These are phyloP conservation scores for Blastobotrys ciferrii DNA, from an alignment of 1,139 yeast species.

Conservation along the genomic window DNA sequence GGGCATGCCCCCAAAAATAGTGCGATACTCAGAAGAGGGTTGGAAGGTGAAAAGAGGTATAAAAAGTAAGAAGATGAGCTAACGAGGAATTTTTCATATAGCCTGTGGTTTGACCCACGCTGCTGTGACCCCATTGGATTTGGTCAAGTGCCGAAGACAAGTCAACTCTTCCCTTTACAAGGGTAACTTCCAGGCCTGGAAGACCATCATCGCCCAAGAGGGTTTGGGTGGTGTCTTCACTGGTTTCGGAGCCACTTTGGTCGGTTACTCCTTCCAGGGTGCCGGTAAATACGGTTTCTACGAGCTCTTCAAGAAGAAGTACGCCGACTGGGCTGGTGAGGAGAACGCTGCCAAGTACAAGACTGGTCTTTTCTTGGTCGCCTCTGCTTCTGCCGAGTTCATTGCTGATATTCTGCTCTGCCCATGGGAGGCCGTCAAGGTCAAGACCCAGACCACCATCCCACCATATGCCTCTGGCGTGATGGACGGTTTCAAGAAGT, in stretches of 20 bases:
- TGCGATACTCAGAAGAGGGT: too few species aligned
- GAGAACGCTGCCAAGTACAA: conserved; percentile 61
- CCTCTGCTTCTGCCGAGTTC: conserved; percentile 91
- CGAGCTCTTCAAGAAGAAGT: conserved; percentile 80
- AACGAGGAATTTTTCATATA: conserved; percentile 14
- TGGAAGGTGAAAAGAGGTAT: too few species aligned
- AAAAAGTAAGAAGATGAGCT: too few species aligned
- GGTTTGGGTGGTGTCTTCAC: conserved; percentile 76
- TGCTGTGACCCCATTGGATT: conserved; percentile 85
- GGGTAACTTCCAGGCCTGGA: conserved; percentile 78
- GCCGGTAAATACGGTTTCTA: conserved; percentile 96
- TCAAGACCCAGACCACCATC: conserved; percentile 84
- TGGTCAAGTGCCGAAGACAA: conserved; percentile 90
- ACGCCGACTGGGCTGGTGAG: conserved; percentile 65
- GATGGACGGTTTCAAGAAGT: conserved; percentile 64
- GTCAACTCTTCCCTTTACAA: conserved; percentile 70
- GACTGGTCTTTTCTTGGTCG: conserved; percentile 73
- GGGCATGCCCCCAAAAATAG: too few species aligned
- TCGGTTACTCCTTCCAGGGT: conserved; percentile 92
- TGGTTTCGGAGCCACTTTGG: conserved; percentile 86
- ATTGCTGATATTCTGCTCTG: conserved; percentile 85
- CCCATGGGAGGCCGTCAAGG: conserved; percentile 93
- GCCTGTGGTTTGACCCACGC: conserved; percentile 98
- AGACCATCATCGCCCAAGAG: conserved; percentile 63
- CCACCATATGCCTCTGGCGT: conserved; percentile 73